phyloP scores from a whole-genome alignment of 192 early-diverging fungal genomes.

The Backusella australiensis region DNA sequence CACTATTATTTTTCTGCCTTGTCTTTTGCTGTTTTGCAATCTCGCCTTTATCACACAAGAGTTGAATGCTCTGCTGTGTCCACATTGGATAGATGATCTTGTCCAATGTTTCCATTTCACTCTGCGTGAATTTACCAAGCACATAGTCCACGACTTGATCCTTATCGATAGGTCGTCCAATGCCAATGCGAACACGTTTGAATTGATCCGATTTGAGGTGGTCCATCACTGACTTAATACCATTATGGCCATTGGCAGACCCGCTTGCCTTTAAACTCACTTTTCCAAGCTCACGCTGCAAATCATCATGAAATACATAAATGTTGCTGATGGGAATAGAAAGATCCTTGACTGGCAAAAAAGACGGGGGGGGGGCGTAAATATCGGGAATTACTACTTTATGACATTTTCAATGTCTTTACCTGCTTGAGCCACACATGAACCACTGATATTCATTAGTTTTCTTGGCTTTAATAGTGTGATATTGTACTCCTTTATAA shows the following conservation, averaged over 20 bases:
- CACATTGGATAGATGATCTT: slow-evolving; percentile 39
- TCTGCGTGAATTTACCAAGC: slow-evolving; percentile 44
- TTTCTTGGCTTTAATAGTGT: slow-evolving; percentile 61
- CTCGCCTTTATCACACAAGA: slow-evolving; percentile 17
- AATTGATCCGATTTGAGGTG: slow-evolving; percentile 52
- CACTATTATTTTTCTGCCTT: not conserved
- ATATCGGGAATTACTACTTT: not conserved
- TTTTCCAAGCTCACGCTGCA: slow-evolving; percentile 64
- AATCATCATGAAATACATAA: slow-evolving; percentile 71
- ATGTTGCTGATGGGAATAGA: slow-evolving; percentile 42
- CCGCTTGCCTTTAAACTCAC: slow-evolving; percentile 59
- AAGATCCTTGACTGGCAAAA: slow-evolving; percentile 41
- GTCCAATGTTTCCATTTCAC: slow-evolving; percentile 50
- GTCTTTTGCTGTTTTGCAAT: slow-evolving; percentile 7
- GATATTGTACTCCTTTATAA: slow-evolving; percentile 34
- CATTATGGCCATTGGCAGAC: slow-evolving; percentile 75
- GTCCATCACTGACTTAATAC: slow-evolving; percentile 64
- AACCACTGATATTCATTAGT: slow-evolving; percentile 72
- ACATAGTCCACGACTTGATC: slow-evolving; percentile 58
- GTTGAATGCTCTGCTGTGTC: not conserved
- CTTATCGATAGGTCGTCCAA: slow-evolving; percentile 55
- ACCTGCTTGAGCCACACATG: slow-evolving; percentile 61
- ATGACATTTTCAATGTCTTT: not conserved
- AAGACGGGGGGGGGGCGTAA: not conserved
- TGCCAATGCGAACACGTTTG: slow-evolving; percentile 61